Evolutionary conservation across 2,329 filamentous ascomycete species (phyloP).

Genomic region (Fusarium keratoplasticum): DNA sequence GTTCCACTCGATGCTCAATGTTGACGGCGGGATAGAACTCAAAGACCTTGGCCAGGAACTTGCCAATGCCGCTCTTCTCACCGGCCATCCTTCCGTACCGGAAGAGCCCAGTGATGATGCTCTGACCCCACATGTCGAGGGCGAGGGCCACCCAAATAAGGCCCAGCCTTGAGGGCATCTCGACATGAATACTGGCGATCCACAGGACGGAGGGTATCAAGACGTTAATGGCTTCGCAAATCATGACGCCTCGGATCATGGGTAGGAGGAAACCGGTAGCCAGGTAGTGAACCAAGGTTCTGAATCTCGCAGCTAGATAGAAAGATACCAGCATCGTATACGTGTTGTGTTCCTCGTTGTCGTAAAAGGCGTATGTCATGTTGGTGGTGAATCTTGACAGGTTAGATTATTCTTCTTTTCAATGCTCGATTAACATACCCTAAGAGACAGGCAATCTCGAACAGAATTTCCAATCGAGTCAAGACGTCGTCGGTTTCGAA

Average conservation of each 20-base stretch:
- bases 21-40: constrained; percentile 72
- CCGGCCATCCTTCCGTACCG: constrained; percentile 42
- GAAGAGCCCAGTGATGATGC: constrained; percentile 56
- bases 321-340: constrained; percentile 70
- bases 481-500: constrained; percentile 72
- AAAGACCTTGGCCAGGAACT: constrained; percentile 54
- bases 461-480: constrained; percentile 68
- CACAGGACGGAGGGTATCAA: constrained; percentile 65
- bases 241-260: constrained; percentile 68
- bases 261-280: constrained; percentile 62
- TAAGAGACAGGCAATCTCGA: constrained; percentile 70
- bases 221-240: constrained; percentile 57
- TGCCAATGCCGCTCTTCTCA: constrained; percentile 33
- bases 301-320: constrained; percentile 69
- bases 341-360: constrained; percentile 56
- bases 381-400: constrained; percentile 66
- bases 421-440: constrained; percentile 51
- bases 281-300: constrained; percentile 61
- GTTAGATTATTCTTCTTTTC: background rate
- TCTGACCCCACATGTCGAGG: constrained; percentile 63
- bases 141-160: constrained; percentile 67
- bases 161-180: constrained; percentile 64
- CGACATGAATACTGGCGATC: constrained; percentile 69
- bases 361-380: constrained; percentile 66
- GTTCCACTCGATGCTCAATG: constrained; percentile 74